Conservation (phyloP, 306 rosid genomes). For the Vachellia collinsii region DNA sequence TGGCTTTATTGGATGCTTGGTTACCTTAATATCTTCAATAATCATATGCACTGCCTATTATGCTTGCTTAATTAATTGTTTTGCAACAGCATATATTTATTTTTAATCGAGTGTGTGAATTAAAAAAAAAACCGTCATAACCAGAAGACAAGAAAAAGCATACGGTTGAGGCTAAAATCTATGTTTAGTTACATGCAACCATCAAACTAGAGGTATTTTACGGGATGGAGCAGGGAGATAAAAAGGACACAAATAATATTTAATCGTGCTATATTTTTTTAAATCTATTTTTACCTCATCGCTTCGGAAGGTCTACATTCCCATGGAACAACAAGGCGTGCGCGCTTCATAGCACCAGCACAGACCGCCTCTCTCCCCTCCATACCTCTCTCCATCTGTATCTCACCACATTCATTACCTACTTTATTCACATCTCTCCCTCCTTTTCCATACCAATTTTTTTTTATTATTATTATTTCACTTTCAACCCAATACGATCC, state of each 20-base stretch:
- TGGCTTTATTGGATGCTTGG: background rate
- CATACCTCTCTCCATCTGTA: background rate
- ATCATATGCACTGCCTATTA: background rate
- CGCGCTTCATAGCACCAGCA: background rate
- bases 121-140: background rate
- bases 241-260: background rate
- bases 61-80: background rate
- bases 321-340: background rate
- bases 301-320: background rate
- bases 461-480: background rate
- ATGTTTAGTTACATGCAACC: background rate
- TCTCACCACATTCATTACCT: constrained; percentile 9
- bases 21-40: background rate
- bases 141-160: background rate
- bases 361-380: no score
- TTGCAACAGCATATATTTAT: background rate
- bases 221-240: background rate
- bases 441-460: background rate
- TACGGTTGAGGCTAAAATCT: background rate
- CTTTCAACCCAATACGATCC: background rate
- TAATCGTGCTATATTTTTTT: no score
- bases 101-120: background rate
- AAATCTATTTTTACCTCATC: background rate
- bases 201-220: background rate
- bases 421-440: background rate